phyloP scores from a whole-genome alignment of 768 basidiomycete genomes.

The Clavaria fumosa region DNA sequence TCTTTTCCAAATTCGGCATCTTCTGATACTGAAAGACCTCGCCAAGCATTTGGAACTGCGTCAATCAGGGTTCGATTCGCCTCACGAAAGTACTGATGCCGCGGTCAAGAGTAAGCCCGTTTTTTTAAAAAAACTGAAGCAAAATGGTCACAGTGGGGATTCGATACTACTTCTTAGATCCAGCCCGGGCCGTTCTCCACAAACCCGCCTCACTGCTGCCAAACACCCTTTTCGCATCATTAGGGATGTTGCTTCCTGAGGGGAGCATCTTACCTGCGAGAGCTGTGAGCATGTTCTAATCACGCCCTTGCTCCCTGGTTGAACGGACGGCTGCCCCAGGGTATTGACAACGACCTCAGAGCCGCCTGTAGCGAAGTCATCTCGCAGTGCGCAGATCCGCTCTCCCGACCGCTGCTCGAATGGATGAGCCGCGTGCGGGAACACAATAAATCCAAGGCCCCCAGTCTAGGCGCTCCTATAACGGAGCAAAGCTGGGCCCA shows the following conservation, averaged over 20 bases:
- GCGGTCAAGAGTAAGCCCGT: constrained; percentile 46
- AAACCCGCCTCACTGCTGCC: constrained; percentile 47
- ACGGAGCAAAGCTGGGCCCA: constrained; percentile 40
- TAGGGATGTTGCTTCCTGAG: constrained; percentile 45
- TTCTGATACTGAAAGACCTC: constrained; percentile 86
- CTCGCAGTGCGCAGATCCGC: constrained; percentile 34
- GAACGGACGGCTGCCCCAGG: constrained; percentile 29
- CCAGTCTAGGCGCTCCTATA: constrained; percentile 14
- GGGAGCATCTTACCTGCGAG: constrained; percentile 59
- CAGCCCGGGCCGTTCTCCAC: constrained; percentile 43
- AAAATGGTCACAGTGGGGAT: not conserved
- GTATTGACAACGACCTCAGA: constrained; percentile 77
- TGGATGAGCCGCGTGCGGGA: constrained; percentile 43
- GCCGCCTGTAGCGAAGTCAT: constrained; percentile 79
- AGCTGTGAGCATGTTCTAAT: constrained; percentile 30
- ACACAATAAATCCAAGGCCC: constrained; percentile 9
- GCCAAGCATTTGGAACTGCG: constrained; percentile 57
- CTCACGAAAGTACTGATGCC: too few species aligned
- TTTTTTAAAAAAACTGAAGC: constrained; percentile 12
- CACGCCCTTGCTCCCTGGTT: not conserved
- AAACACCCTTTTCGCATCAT: constrained; percentile 51
- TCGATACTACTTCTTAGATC: constrained; percentile 22
- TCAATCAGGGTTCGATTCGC: constrained; percentile 27
- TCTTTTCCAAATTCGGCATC: constrained; percentile 80
- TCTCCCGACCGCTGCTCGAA: constrained; percentile 42